phyloP scores from a whole-genome alignment of 148 eudicot genomes.

The Limonium bicolor region DNA sequence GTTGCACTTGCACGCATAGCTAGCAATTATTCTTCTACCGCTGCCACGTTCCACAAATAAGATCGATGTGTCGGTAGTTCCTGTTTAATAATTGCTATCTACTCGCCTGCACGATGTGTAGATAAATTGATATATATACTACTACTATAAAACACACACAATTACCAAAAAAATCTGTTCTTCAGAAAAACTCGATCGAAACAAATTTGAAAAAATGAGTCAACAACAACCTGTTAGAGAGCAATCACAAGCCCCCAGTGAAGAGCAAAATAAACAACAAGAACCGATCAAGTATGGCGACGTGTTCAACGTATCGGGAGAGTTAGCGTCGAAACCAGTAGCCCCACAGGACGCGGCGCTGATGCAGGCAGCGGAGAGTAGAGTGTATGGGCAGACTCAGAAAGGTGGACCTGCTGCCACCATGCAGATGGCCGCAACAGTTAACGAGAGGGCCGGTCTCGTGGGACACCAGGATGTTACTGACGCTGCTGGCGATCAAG shows the following conservation, averaged over 20 bases:
- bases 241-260: background rate
- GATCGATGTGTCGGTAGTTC: no score
- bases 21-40: no score
- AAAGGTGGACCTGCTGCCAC: slow-evolving; percentile 44
- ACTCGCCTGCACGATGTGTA: no score
- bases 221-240: background rate
- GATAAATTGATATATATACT: no score
- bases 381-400: slow-evolving; percentile 25
- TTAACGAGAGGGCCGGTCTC: slow-evolving; percentile 38
- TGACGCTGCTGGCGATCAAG: slow-evolving; percentile 17
- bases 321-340: slow-evolving; percentile 33
- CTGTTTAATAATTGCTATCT: no score
- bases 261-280: background rate
- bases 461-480: slow-evolving; percentile 28
- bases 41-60: no score
- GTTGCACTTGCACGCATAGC: no score
- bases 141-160: no score
- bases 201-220: background rate
- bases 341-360: slow-evolving; percentile 50
- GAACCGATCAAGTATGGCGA: slow-evolving; percentile 62
- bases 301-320: slow-evolving; percentile 47
- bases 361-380: slow-evolving; percentile 57
- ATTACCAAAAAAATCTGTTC: no score
- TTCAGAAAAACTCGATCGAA: no score
- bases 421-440: slow-evolving; percentile 53